Percentiles rank a stretch among this genome's conserved stretches.
Evolutionary conservation across 2,329 filamentous ascomycete species (phyloP).

Genomic region (Colletotrichum eleusines): DNA sequence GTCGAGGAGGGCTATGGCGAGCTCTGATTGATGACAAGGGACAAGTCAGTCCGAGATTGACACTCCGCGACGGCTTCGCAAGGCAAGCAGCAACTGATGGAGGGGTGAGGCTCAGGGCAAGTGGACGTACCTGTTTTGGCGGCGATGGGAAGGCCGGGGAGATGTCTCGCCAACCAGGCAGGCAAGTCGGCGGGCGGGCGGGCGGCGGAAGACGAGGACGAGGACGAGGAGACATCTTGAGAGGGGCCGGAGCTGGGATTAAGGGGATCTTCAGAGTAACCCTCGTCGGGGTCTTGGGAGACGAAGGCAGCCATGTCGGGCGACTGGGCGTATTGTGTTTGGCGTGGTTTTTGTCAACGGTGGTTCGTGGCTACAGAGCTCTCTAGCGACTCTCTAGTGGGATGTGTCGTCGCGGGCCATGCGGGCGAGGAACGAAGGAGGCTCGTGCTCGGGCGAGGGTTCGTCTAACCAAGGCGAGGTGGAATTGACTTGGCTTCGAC

Average conservation of each 20-base stretch:
- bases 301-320: slow-evolving; percentile 45
- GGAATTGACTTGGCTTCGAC: not conserved
- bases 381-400: slow-evolving; percentile 12
- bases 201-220: slow-evolving; percentile 43
- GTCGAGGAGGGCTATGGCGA: slow-evolving; percentile 82
- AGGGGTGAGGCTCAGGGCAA: not conserved
- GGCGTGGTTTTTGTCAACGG: slow-evolving; percentile 2
- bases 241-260: slow-evolving; percentile 54
- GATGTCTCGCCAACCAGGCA: slow-evolving; percentile 63
- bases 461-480: slow-evolving; percentile 16
- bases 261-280: slow-evolving; percentile 83
- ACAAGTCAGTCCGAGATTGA: not conserved
- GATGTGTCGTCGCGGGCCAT: slow-evolving; percentile 33
- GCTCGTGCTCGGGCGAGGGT: slow-evolving; percentile 23
- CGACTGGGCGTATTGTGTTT: not conserved
- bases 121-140: slow-evolving; percentile 61
- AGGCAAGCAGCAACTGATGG: not conserved
- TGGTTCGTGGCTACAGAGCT: slow-evolving; percentile 6
- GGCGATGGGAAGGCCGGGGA: slow-evolving; percentile 61
- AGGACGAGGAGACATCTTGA: slow-evolving; percentile 47
- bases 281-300: slow-evolving; percentile 79
- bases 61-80: too few species aligned
- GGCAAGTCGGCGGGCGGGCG: slow-evolving; percentile 58
- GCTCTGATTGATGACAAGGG: slow-evolving; percentile 64
- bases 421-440: slow-evolving; percentile 19